These are phyloP conservation scores for Yarrowia osloensis DNA, from an alignment of 805 yeast species.

Conservation along the genomic window DNA sequence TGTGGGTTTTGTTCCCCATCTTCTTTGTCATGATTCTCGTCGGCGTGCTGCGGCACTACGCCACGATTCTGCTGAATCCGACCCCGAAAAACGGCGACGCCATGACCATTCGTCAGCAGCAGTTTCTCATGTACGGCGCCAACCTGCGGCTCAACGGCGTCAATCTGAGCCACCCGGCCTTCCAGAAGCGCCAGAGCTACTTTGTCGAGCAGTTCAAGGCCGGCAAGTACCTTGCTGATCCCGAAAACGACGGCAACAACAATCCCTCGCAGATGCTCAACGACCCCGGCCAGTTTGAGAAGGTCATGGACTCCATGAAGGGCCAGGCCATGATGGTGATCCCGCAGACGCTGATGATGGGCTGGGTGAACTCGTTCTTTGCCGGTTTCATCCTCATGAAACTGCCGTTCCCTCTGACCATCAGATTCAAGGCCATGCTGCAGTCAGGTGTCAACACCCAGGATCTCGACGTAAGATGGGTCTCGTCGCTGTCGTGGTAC, in stretches of 20 bases:
- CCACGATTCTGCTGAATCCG: constrained; percentile 62
- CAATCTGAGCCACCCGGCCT: constrained; percentile 56
- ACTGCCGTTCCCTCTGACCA: constrained; percentile 88
- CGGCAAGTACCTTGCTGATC: constrained; percentile 59
- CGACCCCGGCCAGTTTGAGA: constrained; percentile 72
- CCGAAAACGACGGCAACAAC: constrained; percentile 41
- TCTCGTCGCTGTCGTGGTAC: constrained; percentile 93
- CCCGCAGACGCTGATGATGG: constrained; percentile 93
- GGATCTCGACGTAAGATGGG: constrained; percentile 88
- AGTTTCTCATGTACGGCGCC: constrained; percentile 61
- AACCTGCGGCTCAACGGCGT: constrained; percentile 57
- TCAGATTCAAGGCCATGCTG: constrained; percentile 86
- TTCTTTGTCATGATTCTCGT: constrained; percentile 86
- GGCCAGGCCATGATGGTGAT: constrained; percentile 79
- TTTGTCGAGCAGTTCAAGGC: constrained; percentile 52
- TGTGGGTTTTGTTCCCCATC: constrained; percentile 91
- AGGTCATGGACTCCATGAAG: constrained; percentile 74
- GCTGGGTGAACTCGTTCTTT: constrained; percentile 92
- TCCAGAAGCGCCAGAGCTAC: constrained; percentile 54
- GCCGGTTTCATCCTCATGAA: constrained; percentile 87
- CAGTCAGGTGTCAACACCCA: constrained; percentile 84
- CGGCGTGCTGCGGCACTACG: constrained; percentile 73
- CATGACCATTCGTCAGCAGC: constrained; percentile 60
- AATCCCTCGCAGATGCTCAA: constrained; percentile 57
- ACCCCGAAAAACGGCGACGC: constrained; percentile 56